Evolutionary conservation across 2,329 filamentous ascomycete species (phyloP).

Genomic region (Corinectria fuckeliana): DNA sequence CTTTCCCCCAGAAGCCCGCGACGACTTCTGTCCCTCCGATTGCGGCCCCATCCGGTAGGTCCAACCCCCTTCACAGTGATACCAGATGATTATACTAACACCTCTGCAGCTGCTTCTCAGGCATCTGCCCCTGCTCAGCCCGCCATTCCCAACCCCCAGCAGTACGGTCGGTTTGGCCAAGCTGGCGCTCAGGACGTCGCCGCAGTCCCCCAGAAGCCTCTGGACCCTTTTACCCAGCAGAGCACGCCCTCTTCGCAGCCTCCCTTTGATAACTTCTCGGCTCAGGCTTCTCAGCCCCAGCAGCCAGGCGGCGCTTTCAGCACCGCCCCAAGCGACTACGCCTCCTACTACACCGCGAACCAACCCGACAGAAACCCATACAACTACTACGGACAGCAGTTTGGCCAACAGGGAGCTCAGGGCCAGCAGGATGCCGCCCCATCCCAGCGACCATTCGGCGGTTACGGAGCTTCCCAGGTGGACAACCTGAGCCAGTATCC

Average conservation of each 20-base stretch:
- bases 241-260: conserved; percentile 55
- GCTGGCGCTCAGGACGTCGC: conserved; percentile 64
- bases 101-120: conserved; percentile 30
- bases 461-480: conserved; percentile 71
- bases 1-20: conserved; percentile 63
- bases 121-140: conserved; percentile 48
- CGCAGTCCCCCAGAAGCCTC: conserved; percentile 74
- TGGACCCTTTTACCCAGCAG: conserved; percentile 86
- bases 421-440: conserved; percentile 76
- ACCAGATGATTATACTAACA: conserved; percentile 17
- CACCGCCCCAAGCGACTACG: conserved; percentile 79
- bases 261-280: conserved; percentile 68
- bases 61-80: not conserved
- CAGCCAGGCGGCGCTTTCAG: conserved; percentile 72
- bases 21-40: conserved; percentile 49
- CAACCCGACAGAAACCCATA: conserved; percentile 76
- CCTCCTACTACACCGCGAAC: conserved; percentile 84
- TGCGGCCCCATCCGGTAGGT: conserved; percentile 45
- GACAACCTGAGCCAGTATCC: conserved; percentile 74
- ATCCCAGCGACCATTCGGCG: conserved; percentile 75
- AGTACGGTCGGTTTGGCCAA: conserved; percentile 75
- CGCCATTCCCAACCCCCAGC: conserved; percentile 64
- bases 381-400: conserved; percentile 76
- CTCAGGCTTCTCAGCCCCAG: conserved; percentile 65
- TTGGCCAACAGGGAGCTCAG: conserved; percentile 64